Conservation (phyloP, 2,329 filamentous ascomycete genomes). For the Aspergillus transmontanensis region DNA sequence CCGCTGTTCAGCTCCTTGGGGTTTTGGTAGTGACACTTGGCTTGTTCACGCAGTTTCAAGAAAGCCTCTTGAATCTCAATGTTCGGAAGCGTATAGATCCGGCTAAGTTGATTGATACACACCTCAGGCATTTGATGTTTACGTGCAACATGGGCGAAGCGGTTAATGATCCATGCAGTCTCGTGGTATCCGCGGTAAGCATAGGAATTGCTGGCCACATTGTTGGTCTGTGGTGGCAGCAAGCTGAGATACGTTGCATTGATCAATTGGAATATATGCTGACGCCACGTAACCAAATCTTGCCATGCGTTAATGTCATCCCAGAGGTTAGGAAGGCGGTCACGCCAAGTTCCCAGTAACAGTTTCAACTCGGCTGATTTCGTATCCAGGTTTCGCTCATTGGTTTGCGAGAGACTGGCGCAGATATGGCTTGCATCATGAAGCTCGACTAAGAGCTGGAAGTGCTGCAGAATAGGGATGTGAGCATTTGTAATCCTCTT, state of each 20-base stretch:
- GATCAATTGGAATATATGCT: conserved; percentile 97
- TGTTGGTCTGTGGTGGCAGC: conserved; percentile 76
- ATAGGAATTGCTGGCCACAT: conserved; percentile 86
- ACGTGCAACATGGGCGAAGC: conserved; percentile 94
- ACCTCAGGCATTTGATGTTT: conserved; percentile 97
- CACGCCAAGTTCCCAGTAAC: conserved; percentile 90
- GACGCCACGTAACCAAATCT: conserved; percentile 98
- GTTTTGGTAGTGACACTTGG: conserved; percentile 98
- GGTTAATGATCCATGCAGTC: conserved; percentile 99
- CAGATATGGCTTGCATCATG: conserved; percentile 98
- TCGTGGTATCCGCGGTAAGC: conserved; percentile 98
- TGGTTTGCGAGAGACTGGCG: conserved; percentile 83
- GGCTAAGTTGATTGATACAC: conserved; percentile 93
- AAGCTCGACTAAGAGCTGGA: conserved; percentile 95
- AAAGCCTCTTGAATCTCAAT: conserved; percentile 99
- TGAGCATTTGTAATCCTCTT: conserved; percentile 92
- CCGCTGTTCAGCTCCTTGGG: conserved; percentile 87
- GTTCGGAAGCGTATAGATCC: conserved; percentile 97
- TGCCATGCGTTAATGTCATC: conserved; percentile 99
- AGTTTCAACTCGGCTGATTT: conserved; percentile 97
- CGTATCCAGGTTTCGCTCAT: conserved; percentile 78
- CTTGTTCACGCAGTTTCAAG: conserved; percentile 96
- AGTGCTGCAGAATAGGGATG: conserved; percentile 92
- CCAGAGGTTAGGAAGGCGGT: conserved; percentile 95
- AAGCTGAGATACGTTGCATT: conserved; percentile 90